Evolutionary conservation across 768 basidiomycete genomes (phyloP), one percentile per base, ranked within the genome.

Genomic region (Pisolithus tinctorius): DNA sequence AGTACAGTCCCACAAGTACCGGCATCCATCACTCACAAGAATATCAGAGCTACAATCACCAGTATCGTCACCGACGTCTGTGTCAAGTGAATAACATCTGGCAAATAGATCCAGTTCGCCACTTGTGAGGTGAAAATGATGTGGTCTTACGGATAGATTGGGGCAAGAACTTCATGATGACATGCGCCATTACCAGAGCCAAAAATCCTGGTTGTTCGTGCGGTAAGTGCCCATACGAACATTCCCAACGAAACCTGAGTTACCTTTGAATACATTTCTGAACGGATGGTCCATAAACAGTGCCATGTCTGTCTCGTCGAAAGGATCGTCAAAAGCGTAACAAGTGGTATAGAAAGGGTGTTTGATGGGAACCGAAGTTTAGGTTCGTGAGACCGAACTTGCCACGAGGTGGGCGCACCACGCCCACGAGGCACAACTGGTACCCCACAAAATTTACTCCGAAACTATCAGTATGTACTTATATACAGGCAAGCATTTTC

Each of bases 61-160:
- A 88, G 67, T 40, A 83, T 74, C 13, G 86, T 84, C 25, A 90
- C 81, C 0, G 80, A 78, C n/a, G 83, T 83, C 64, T 90, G 88
- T 48, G 82, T 81, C 61, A 85, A 62, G 57, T 84, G 81, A 57
- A 84, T 69, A 37, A 80, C 77, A 70, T 80, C 83, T 84, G 53
- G 10, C 50, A 38, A 34, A 51, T 45, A 48, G 26, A n/a, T 4
- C 66, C 41, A 55, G 36, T 59, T 51, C n/a, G 13, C 8, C 49
- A 14, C 27, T 43, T 42, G 23, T 23, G 44, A 54, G 49, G 16
- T 25, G 47, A 20, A 45, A 10, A 30, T n/a, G 49, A 51, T 47
- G 47, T 45, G 45, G 25, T 65, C 67, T 65, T 67, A 51, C 67
- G 67, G 41, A 70, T 58, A 7, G 59, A 65, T 4, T 57, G 66